phyloP scores from a whole-genome alignment of 306 rosid species.

The Comarum palustre region DNA sequence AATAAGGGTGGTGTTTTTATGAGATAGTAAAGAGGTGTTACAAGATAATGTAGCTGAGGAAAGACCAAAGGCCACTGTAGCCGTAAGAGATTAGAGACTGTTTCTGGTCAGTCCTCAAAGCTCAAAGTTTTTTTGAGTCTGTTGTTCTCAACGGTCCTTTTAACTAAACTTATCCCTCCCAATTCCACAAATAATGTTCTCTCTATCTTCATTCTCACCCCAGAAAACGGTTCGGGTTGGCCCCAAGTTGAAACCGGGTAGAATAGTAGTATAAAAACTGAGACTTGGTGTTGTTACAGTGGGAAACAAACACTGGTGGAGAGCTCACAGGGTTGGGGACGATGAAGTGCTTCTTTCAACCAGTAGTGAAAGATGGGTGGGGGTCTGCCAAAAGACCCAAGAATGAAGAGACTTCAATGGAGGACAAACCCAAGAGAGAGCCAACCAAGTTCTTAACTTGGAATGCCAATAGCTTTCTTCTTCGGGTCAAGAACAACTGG shows the following conservation, averaged over 20 bases:
- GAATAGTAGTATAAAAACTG: neutral
- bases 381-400: conserved; percentile 53
- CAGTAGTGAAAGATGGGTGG: conserved; percentile 72
- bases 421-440: conserved; percentile 44
- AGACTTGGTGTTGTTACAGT: neutral
- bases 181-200: neutral
- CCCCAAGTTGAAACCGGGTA: neutral
- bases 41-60: conserved; percentile 53
- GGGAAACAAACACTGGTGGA: neutral
- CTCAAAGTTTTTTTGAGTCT: neutral
- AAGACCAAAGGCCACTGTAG: conserved; percentile 43
- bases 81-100: conserved; percentile 37
- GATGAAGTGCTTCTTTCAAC: conserved; percentile 85
- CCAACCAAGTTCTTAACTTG: conserved; percentile 84
- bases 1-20: conserved; percentile 28
- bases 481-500: conserved; percentile 80
- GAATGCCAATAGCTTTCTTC: conserved; percentile 92
- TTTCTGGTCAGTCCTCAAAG: conserved; percentile 9
- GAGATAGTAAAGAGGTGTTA: conserved; percentile 28
- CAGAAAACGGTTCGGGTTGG: neutral
- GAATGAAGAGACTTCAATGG: conserved; percentile 15
- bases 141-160: conserved; percentile 7
- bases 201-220: neutral
- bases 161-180: conserved; percentile 7
- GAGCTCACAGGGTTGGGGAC: conserved; percentile 1